Conservation (phyloP, 306 rosid genomes). For the Notholithocarpus densiflorus region DNA sequence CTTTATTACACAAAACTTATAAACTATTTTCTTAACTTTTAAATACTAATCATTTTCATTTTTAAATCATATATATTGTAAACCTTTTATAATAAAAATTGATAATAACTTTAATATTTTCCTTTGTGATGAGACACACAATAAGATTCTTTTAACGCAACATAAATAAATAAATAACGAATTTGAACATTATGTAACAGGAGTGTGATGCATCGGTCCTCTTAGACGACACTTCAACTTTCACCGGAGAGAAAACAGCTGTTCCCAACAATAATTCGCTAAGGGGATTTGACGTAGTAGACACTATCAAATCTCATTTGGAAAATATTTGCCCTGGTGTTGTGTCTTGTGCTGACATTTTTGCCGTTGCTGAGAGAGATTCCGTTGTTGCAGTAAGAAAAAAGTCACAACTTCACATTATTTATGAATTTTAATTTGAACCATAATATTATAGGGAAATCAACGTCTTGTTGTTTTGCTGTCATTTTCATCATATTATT, state of each 20-base stretch:
- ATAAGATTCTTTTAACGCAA: too few species aligned
- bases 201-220: slow-evolving; percentile 71
- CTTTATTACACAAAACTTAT: too few species aligned
- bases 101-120: too few species aligned
- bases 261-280: slow-evolving; percentile 43
- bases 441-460: background rate
- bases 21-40: too few species aligned
- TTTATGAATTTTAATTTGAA: too few species aligned
- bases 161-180: background rate
- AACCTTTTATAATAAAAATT: too few species aligned
- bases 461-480: background rate
- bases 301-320: slow-evolving; percentile 46
- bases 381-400: background rate
- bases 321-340: slow-evolving; percentile 48
- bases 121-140: too few species aligned
- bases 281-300: slow-evolving; percentile 53
- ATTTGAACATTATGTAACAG: slow-evolving; percentile 2
- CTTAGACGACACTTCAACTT: slow-evolving; percentile 57
- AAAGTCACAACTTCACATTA: too few species aligned
- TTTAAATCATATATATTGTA: too few species aligned
- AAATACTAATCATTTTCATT: too few species aligned
- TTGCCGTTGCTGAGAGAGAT: slow-evolving; percentile 60
- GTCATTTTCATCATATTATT: background rate
- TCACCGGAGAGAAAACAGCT: slow-evolving; percentile 59
- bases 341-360: slow-evolving; percentile 69